Evolutionary conservation across 176 grass and related monocot genomes (phyloP), one percentile per base, ranked within the genome.

Genomic region (Musa acuminata): DNA sequence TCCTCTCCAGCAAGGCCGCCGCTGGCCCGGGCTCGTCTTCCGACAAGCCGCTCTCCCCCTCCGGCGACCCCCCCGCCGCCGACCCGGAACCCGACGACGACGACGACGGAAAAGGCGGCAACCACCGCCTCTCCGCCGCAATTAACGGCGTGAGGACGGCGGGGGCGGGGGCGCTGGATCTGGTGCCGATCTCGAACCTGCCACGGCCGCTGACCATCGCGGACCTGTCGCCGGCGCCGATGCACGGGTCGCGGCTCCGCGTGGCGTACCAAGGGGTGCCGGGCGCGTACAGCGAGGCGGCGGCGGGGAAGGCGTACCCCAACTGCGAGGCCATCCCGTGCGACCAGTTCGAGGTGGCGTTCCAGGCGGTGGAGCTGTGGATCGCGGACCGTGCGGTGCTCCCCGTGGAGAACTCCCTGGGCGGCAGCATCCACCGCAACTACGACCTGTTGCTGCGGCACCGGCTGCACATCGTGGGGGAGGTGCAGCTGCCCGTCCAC

Each of bases 361-460:
- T 85, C 55, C 68, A 66, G 55, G 79, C 78, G 10, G 84, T 85
- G 8, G 79, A 85, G 74, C 78, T 81, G 25, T 85, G 78, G 72
- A 58, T 81, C 23, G 84, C 84, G 1, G 78, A 85, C 48, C 84
- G 84, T 24, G 84, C 84, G 2, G 79, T 85, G 8, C 79, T 82
- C 1, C 84, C 84, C 0, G 57, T 82, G 11, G 84, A 86, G 79
- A 82, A 78, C 64, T 86, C 84, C 25, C 73, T 86, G 1, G 84
- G 79, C 24, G 78, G 84, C 8, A 86, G 84, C 68, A 86, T 86
- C 58, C 84, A 86, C 75, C 84, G 79, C 13, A 86, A 86, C 69
- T 86, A 86, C 69, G 79, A 86, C 74, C 84, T 86, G n/a, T 74
- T 86, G 21, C 84, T 86, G 16, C 84, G 84, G 1, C 84, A 86